Conservation (phyloP, 164 flowering plant species). For the Litsea cubeba region DNA sequence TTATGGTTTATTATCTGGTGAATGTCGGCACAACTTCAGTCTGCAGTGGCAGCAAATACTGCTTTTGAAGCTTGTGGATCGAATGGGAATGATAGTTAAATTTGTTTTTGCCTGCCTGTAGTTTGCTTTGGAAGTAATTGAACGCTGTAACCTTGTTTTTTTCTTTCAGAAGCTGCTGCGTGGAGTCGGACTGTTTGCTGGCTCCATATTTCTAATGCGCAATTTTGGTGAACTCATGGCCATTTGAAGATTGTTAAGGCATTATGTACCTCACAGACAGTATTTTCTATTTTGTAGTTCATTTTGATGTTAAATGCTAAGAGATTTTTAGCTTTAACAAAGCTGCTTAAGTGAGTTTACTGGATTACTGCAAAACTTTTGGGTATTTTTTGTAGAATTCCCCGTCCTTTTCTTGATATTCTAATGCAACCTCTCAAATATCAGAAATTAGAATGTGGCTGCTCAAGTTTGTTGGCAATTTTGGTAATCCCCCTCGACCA, state of each 20-base stretch:
- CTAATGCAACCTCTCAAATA: too few relatives aligned
- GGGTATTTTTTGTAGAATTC: too few relatives aligned
- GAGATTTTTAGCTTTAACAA: not conserved
- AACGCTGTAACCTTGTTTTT: not conserved
- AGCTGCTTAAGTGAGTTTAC: not conserved
- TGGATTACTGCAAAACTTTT: too few relatives aligned
- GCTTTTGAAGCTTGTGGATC: not conserved
- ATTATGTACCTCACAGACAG: not conserved
- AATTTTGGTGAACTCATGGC: conserved; percentile 67
- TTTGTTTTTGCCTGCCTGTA: not conserved
- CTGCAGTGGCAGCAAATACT: not conserved
- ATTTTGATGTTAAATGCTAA: not conserved
- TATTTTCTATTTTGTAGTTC: not conserved
- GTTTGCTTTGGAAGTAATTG: not conserved
- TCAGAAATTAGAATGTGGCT: too few relatives aligned
- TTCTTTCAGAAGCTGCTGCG: conserved; percentile 49
- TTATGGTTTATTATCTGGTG: not conserved
- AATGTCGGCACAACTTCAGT: not conserved
- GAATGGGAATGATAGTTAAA: not conserved
- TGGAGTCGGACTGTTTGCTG: conserved; percentile 52
- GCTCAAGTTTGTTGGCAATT: too few relatives aligned
- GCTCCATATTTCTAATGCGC: conserved; percentile 59
- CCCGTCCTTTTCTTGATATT: too few relatives aligned
- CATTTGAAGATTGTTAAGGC: conserved; percentile 20
- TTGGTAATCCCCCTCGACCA: too few relatives aligned